Evolutionary conservation across 371 early-diverging fungal species (phyloP), one percentile per base, ranked within the genome.

Genomic region (Apophysomyces sp.): DNA sequence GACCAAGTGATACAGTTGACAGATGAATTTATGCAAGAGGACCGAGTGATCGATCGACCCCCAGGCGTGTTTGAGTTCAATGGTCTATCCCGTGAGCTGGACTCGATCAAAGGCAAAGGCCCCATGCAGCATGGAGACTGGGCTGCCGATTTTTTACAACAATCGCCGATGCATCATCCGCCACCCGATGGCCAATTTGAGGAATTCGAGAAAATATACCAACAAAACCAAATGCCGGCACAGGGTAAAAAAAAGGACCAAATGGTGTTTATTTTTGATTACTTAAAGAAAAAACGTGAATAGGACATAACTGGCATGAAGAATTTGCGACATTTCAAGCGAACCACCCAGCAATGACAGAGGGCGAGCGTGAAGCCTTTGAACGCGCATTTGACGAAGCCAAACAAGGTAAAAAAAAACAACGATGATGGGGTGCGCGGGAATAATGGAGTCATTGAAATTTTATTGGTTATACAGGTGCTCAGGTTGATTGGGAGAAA

Each of bases 341-440:
- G 0, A 51, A 32, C 21, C 61, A 78, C 53, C 60, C 63, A 2
- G 54, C 62, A 66, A 53, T 64, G 65, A 67, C 68, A 1, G 83
- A 82, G 1, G 72, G 81, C 41, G 86, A 80, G 44, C 66, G 71
- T 13, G 75, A 77, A 1, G 92, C 89, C 5, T 89, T 94, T 59
- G 92, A 92, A 57, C 65, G 66, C 27, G 92, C 93, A 12, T 93
- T 92, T 74, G 86, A 92, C 39, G 77, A 87, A 54, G 93, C 92
- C 0, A 80, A 85, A 32, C 76, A 80, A 60, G 69, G 77, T 80
- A 72, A 54, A 55, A 31, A 8, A 3, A 49, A 31, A 37, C n/a
- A 52, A 6, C 13, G n/a, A n/a, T 27, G n/a, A 44, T 5, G 16
- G 24, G 15, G 40, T 21, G 8, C 57, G 21, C 39, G 40, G 15